Evolutionary conservation across 2,329 filamentous ascomycete species (phyloP).

Genomic region (Colletotrichum tabaci): DNA sequence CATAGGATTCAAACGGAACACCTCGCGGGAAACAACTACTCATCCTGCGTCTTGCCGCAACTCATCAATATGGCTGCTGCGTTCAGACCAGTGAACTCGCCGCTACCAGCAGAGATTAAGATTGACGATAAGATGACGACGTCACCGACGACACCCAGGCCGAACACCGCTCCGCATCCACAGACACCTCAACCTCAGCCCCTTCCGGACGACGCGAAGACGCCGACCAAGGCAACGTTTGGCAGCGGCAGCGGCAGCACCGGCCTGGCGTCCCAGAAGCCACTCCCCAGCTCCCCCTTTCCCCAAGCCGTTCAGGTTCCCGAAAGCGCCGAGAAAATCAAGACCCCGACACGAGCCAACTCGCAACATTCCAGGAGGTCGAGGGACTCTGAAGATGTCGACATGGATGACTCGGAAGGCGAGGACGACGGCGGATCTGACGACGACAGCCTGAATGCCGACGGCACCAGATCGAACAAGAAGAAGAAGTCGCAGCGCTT

Average conservation of each 20-base stretch:
- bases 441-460: constrained; percentile 74
- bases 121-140: constrained; percentile 56
- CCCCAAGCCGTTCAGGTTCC: constrained; percentile 65
- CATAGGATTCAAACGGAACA: constrained; percentile 45
- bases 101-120: constrained; percentile 52
- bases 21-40: constrained; percentile 24
- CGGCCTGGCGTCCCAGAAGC: constrained; percentile 63
- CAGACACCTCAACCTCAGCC: constrained; percentile 23
- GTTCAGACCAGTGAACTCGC: constrained; percentile 65
- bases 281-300: constrained; percentile 68
- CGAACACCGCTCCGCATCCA: constrained; percentile 53
- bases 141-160: constrained; percentile 53
- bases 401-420: constrained; percentile 83
- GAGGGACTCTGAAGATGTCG: constrained; percentile 77
- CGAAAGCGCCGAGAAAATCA: constrained; percentile 59
- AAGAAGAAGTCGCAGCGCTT: constrained; percentile 98
- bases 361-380: constrained; percentile 75
- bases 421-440: constrained; percentile 76
- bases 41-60: constrained; percentile 1
- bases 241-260: constrained; percentile 48
- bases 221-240: constrained; percentile 75
- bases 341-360: constrained; percentile 65
- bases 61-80: constrained; percentile 61
- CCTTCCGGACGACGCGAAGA: constrained; percentile 65
- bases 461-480: constrained; percentile 81